Percentiles rank a stretch among this genome's conserved stretches.
Evolutionary conservation across 1,139 yeast species (phyloP).

Genomic region (Nadsonia commutata): DNA sequence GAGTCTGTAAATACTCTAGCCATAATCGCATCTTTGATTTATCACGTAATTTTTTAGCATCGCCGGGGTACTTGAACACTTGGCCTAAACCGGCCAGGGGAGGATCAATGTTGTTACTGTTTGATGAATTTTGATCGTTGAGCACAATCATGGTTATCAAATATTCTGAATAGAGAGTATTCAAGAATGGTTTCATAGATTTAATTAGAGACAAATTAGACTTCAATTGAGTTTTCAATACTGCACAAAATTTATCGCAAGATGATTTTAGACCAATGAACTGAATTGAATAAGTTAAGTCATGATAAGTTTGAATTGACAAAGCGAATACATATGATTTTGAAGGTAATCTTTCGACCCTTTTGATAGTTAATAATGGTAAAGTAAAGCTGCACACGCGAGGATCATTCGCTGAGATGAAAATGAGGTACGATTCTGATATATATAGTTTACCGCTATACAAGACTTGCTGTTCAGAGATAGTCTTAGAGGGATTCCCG

Average conservation of each 20-base stretch:
- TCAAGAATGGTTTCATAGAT: slow-evolving; percentile 45
- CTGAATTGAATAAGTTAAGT: slow-evolving; percentile 47
- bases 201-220: slow-evolving; percentile 51
- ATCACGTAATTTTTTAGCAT: slow-evolving; percentile 61
- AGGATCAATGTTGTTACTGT: slow-evolving; percentile 20
- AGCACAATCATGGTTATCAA: slow-evolving; percentile 31
- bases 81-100: slow-evolving; percentile 84
- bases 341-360: slow-evolving; percentile 75
- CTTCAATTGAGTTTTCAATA: slow-evolving; percentile 46
- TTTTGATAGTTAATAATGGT: slow-evolving; percentile 65
- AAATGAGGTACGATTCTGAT: slow-evolving; percentile 63
- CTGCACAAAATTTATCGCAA: slow-evolving; percentile 67
- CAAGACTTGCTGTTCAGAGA: slow-evolving; percentile 18
- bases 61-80: slow-evolving; percentile 78
- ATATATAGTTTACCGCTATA: slow-evolving; percentile 48
- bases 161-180: slow-evolving; percentile 75
- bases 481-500: slow-evolving; percentile 9
- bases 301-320: slow-evolving; percentile 54
- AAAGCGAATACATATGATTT: slow-evolving; percentile 69
- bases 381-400: slow-evolving; percentile 54
- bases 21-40: slow-evolving; percentile 80
- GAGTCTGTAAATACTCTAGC: slow-evolving; percentile 75
- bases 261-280: slow-evolving; percentile 68
- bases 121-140: slow-evolving; percentile 5
- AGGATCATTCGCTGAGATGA: slow-evolving; percentile 54